Evolutionary conservation across 177 flowering plant species (phyloP).

Genomic region (Tripterygium wilfordii): DNA sequence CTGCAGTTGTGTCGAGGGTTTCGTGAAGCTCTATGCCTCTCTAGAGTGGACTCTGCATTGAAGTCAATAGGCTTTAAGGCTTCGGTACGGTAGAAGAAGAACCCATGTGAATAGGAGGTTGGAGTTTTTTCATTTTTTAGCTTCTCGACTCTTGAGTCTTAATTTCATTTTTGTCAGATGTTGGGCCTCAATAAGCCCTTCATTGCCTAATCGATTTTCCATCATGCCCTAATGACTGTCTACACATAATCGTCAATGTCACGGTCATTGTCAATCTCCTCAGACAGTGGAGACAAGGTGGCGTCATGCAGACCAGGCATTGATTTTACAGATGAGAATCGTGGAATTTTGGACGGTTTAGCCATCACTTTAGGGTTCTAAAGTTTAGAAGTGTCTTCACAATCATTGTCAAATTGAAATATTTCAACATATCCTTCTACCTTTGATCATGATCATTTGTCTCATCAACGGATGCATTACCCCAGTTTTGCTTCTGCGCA

Average conservation of each 20-base stretch:
- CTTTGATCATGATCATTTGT: constrained; percentile 2
- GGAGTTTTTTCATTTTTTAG: too few relatives aligned
- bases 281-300: constrained; percentile 11
- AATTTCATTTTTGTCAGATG: too few relatives aligned
- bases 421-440: constrained; percentile 13
- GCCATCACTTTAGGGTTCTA: constrained; percentile 7
- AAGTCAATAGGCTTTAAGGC: too few relatives aligned
- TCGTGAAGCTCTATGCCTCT: too few relatives aligned
- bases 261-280: constrained; percentile 2
- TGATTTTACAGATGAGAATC: constrained; percentile 16
- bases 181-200: too few relatives aligned
- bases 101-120: too few relatives aligned
- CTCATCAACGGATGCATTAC: neutral
- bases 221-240: too few relatives aligned
- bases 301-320: constrained; percentile 11
- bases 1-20: too few relatives aligned
- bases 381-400: constrained; percentile 11
- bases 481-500: constrained; percentile 46
- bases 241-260: neutral
- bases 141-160: too few relatives aligned
- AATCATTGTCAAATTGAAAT: constrained; percentile 40
- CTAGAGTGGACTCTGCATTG: too few relatives aligned
- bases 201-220: too few relatives aligned
- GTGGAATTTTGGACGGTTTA: constrained; percentile 33
- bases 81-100: too few relatives aligned